Base-by-base conservation (phyloP, 1,284 basidiomycete species). In the Exobasidium cylindrosporum region DNA sequence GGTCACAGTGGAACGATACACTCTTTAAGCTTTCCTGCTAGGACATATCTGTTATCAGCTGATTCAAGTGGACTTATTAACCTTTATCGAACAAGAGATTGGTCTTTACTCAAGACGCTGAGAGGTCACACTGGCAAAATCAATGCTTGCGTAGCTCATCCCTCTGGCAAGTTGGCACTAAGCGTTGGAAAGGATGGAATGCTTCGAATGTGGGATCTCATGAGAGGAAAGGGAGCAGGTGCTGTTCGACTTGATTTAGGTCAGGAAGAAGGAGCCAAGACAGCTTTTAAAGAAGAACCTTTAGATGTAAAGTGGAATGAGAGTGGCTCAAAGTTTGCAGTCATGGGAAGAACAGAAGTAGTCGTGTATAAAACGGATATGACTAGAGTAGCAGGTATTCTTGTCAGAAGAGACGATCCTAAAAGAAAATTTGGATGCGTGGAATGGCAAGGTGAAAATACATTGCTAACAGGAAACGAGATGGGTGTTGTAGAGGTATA, bases 191-290 rank as follows among this genome's bases (percentile, higher is more conserved):
- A 89, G 72, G 95, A 98, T 77, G 84, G 86, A 65, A 92, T 90
- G 6, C 79, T 97, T 63, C 86, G 93, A 55, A 95, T 97, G 92
- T 98, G 95, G 95, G 95, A 98, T 83, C 83, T 98, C 28, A 96
- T 97, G 90, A 84, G 93, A 52, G 95, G 93, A 1, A 89, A 89
- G 77, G 91, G 91, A 1, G 29, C 62, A 73, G 21, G 70, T 67
- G 4, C 67, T 65, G 11, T 65, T 67, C 2, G 68, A 68, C 43
- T 31, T 57, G 62, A 6, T 44, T 29, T 23, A 65, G 65, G 1
- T 55, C 60, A 63, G 14, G 58, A 64, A 5, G 66, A 66, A 7
- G 62, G 68, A 6, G 32, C 4, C 3, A 4, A 44, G n/a, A 26
- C n/a, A 17, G 26, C 40, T 21, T 35, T 26, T n/a, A 43, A 43